Evolutionary conservation across 257 asterid species (phyloP).

Genomic region (Apocynum venetum): DNA sequence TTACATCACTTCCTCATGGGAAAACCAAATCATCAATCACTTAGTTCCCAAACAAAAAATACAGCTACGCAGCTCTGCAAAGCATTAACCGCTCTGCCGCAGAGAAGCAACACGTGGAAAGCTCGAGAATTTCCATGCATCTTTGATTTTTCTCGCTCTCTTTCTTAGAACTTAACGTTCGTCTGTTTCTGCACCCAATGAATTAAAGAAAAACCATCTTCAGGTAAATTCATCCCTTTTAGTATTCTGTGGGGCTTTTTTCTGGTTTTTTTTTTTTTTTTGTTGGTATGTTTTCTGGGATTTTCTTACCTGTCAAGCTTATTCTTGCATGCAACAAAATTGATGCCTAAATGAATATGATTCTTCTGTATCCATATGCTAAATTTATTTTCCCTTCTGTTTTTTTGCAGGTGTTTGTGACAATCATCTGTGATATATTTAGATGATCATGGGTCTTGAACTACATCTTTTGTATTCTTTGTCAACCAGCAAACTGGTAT

Average conservation of each 20-base stretch:
- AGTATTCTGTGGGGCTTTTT: background rate
- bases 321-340: too few relatives aligned
- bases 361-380: too few relatives aligned
- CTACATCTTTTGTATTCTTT: conserved; percentile 18
- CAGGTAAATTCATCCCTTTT: background rate
- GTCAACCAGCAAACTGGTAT: conserved; percentile 43
- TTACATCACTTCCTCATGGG: background rate
- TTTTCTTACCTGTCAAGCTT: too few relatives aligned
- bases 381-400: too few relatives aligned
- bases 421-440: background rate
- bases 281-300: too few relatives aligned
- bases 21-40: background rate
- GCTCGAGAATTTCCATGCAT: conserved; percentile 1
- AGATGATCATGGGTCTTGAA: conserved; percentile 29
- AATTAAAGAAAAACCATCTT: background rate
- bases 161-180: background rate
- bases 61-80: background rate
- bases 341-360: too few relatives aligned
- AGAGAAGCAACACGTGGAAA: conserved; percentile 3
- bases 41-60: background rate
- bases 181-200: background rate
- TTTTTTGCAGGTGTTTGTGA: background rate
- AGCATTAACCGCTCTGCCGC: background rate
- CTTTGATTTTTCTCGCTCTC: background rate
- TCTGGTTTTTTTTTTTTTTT: too few relatives aligned